Evolutionary conservation across 2,329 filamentous ascomycete species (phyloP).

Genomic region (Exophiala lecanii-corni): DNA sequence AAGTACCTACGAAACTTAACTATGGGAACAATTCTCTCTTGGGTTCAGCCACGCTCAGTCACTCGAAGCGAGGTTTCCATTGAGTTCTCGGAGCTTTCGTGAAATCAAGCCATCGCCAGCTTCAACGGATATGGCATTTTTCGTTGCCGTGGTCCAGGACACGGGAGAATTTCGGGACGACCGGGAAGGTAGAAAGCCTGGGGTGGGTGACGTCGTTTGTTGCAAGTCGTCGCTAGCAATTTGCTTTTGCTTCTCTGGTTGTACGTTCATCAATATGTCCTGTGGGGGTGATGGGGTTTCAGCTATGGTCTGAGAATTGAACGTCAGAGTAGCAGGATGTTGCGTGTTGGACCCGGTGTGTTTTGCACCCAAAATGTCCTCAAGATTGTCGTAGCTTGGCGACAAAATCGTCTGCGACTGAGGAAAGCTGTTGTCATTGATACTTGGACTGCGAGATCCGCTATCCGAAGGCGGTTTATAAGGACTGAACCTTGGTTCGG

Average conservation of each 20-base stretch:
- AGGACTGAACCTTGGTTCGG: slow-evolving; percentile 77
- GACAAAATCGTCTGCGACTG: slow-evolving; percentile 27
- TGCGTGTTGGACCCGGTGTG: background rate
- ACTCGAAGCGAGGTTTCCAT: background rate
- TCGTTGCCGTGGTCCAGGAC: slow-evolving; percentile 12
- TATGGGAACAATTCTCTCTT: too few relatives aligned
- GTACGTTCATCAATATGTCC: too few relatives aligned
- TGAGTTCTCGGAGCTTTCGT: slow-evolving; percentile 22
- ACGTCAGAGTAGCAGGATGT: background rate
- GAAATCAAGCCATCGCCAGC: slow-evolving; percentile 24
- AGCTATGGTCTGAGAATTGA: background rate
- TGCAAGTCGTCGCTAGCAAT: background rate
- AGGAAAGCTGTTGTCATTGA: slow-evolving; percentile 56
- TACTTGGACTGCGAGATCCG: slow-evolving; percentile 54
- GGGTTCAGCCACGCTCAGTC: too few relatives aligned
- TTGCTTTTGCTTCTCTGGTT: too few relatives aligned
- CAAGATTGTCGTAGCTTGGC: slow-evolving; percentile 15
- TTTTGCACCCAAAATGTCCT: slow-evolving; percentile 2
- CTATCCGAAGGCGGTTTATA: slow-evolving; percentile 64
- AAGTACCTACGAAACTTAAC: too few relatives aligned
- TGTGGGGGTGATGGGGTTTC: too few relatives aligned
- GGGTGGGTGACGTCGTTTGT: slow-evolving; percentile 9
- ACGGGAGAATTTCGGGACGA: slow-evolving; percentile 23
- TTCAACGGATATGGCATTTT: slow-evolving; percentile 5
- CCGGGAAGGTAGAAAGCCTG: slow-evolving; percentile 22